A percentile compares a stretch with the other conserved stretches of the same genome.
phyloP scores from a whole-genome alignment of 257 asterid genomes.

The Henckelia pumila region DNA sequence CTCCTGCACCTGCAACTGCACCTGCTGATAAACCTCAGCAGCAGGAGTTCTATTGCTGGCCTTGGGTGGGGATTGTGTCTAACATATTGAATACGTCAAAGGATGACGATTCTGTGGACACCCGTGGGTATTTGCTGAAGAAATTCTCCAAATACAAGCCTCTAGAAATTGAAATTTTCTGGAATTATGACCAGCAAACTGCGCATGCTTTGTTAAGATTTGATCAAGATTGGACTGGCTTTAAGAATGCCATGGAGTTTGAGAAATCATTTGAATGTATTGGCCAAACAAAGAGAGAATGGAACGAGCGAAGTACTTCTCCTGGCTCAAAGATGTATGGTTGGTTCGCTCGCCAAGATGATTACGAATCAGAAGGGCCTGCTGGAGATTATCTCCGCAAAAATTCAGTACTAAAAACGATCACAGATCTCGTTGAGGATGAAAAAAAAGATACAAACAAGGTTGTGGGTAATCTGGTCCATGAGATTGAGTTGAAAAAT shows the following conservation, averaged over 20 bases:
- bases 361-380: conserved; percentile 50
- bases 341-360: conserved; percentile 68
- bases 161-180: conserved; percentile 38
- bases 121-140: conserved; percentile 40
- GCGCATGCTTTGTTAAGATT: conserved; percentile 50
- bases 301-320: conserved; percentile 33
- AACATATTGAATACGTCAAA: conserved; percentile 43
- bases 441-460: conserved; percentile 40
- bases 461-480: conserved; percentile 55
- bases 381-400: conserved; percentile 57
- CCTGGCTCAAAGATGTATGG: conserved; percentile 47
- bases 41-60: conserved; percentile 68
- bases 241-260: conserved; percentile 56
- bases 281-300: conserved; percentile 46
- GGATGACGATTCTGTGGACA: conserved; percentile 29
- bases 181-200: conserved; percentile 33
- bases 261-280: conserved; percentile 55
- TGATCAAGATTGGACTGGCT: conserved; percentile 62
- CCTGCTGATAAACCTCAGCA: conserved; percentile 40
- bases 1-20: conserved; percentile 32
- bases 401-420: conserved; percentile 43
- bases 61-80: conserved; percentile 72
- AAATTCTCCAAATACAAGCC: conserved; percentile 53
- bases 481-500: conserved; percentile 65
- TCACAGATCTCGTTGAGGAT: conserved; percentile 44